Evolutionary conservation across 208 protist genomes (phyloP), one percentile per base, ranked within the genome.

Genomic region (Leishmania amazonensis): DNA sequence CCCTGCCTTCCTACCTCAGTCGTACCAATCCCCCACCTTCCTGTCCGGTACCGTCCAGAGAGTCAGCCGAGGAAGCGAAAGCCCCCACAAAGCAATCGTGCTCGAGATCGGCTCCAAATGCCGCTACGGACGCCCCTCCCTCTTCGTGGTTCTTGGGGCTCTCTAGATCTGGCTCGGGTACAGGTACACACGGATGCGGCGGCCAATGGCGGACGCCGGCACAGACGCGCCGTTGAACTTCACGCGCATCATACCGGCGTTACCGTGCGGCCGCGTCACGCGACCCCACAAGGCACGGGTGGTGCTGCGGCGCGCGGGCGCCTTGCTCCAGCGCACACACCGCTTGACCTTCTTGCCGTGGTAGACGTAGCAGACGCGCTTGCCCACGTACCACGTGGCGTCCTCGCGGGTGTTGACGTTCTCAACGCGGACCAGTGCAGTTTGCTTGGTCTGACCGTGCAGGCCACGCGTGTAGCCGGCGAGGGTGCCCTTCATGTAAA

Each of bases 301-400:
- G 88, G 90, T 96, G 91, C 94, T 97, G 84, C 94, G 92, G 81
- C 94, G 94, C 8, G 91, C 93, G 28, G 96, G 96, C 60, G 94
- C 94, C 90, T 97, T 96, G 89, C 87, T 92, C 94, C 91, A 96
- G 86, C 94, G 95, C 75, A 97, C 89, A 83, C 93, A 98, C 53
- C 93, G 93, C 92, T 95, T 95, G 81, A 98, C 93, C 86, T 97
- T 98, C 85, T 99, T 90, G 78, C 97, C 98, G 85, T 99, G 97
- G 95, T 99, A 99, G 53, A 99, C 95, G 91, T 99, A 99, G 86
- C 95, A 99, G 74, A 99, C 93, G 79, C 97, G 94, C 96, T 99
- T 99, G 81, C 99, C 99, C n/a, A 99, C 85, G 92, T 99, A 99
- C 94, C 97, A 99, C 49, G 87, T 76, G 79, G 99, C 93, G 60